phyloP scores from a whole-genome alignment of 495 filamentous ascomycete genomes.

The Hypomontagnella monticulosa region DNA sequence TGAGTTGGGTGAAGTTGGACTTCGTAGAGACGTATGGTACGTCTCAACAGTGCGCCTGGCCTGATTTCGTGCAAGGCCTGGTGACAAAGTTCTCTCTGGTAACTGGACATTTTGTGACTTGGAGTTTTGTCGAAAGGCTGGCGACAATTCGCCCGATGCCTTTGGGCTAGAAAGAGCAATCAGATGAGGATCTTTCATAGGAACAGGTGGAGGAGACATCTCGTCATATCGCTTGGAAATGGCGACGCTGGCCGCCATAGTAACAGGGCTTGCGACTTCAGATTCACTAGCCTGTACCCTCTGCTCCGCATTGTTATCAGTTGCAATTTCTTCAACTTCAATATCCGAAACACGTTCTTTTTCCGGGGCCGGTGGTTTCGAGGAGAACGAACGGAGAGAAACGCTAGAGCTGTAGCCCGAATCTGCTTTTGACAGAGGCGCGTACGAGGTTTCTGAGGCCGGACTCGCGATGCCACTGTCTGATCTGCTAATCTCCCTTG shows the following conservation, averaged over 20 bases:
- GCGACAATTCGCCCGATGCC: conserved; percentile 2
- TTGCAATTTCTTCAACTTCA: conserved; percentile 15
- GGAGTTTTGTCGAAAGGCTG: conserved; percentile 13
- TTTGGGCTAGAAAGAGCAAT: conserved; percentile 8
- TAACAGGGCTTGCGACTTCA: not conserved
- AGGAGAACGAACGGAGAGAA: conserved; percentile 57
- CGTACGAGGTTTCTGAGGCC: conserved; percentile 47
- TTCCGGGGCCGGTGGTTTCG: conserved; percentile 28
- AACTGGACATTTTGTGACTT: conserved; percentile 1
- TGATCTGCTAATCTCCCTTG: conserved; percentile 46
- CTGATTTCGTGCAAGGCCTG: conserved; percentile 8
- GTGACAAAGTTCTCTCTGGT: conserved; percentile 10
- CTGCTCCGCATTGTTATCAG: conserved; percentile 4
- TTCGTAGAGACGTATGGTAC: conserved; percentile 2
- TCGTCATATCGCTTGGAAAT: not conserved
- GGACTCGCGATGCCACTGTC: conserved; percentile 59
- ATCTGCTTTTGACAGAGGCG: conserved; percentile 61
- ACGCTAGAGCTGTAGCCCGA: conserved; percentile 67
- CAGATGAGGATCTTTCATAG: conserved; percentile 31
- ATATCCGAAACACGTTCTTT: conserved; percentile 28
- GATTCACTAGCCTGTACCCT: not conserved
- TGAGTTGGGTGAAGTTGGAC: conserved; percentile 35
- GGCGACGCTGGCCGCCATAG: not conserved
- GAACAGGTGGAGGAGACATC: conserved; percentile 37
- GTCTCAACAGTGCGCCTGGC: not conserved